A percentile compares a stretch with the other conserved stretches of the same genome.
Evolutionary conservation across 176 grass and related monocot genomes (phyloP).

Genomic region (Hsuehochloa calcarea): DNA sequence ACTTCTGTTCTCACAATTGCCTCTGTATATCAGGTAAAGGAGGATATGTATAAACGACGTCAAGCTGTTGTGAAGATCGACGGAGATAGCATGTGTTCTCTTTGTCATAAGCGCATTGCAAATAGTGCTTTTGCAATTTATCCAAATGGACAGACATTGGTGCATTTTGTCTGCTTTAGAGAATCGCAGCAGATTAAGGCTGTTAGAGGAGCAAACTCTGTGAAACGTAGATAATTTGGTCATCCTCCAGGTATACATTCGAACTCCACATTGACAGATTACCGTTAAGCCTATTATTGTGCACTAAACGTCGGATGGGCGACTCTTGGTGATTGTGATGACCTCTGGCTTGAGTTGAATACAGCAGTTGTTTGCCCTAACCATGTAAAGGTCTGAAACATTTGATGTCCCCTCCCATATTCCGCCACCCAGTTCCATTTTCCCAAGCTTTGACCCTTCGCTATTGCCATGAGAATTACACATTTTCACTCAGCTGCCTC

Average conservation of each 20-base stretch:
- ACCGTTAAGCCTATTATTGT: background rate
- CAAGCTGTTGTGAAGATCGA: slow-evolving; percentile 84
- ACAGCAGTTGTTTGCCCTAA: background rate
- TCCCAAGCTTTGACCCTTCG: background rate
- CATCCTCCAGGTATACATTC: slow-evolving; percentile 34
- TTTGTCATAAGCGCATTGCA: slow-evolving; percentile 88
- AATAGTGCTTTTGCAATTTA: slow-evolving; percentile 97
- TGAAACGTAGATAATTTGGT: slow-evolving; percentile 51
- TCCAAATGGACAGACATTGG: slow-evolving; percentile 91
- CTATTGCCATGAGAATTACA: slow-evolving; percentile 10
- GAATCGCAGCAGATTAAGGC: slow-evolving; percentile 86
- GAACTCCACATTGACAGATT: slow-evolving; percentile 3
- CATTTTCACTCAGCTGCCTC: background rate
- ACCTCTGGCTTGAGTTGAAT: background rate
- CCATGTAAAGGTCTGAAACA: slow-evolving; percentile 16
- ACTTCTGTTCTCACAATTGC: slow-evolving; percentile 23
- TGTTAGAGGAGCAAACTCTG: slow-evolving; percentile 50
- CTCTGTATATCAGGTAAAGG: slow-evolving; percentile 70
- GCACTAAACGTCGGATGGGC: background rate
- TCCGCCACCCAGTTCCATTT: background rate
- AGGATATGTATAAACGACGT: slow-evolving; percentile 74
- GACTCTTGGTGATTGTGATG: background rate
- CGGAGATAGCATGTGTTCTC: slow-evolving; percentile 85
- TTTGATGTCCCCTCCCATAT: background rate
- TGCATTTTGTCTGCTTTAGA: slow-evolving; percentile 99